phyloP scores from a whole-genome alignment of 139 green algal genomes.

The Chlamydomonas asymmetrica region DNA sequence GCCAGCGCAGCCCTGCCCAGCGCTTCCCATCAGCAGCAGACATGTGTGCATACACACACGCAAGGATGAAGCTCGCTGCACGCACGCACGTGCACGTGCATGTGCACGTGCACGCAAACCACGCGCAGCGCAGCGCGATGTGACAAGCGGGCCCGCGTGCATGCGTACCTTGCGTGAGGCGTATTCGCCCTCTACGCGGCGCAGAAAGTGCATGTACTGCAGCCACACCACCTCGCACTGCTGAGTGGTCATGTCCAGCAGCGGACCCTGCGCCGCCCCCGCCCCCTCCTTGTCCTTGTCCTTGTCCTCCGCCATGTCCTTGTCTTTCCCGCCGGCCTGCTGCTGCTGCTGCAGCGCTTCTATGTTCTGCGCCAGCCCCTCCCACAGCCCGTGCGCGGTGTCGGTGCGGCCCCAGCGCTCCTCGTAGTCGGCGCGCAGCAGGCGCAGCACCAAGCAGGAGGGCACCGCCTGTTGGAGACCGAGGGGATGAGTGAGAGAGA shows the following conservation, averaged over 20 bases:
- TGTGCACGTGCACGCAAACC: constrained; percentile 3
- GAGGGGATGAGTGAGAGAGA: too few species aligned
- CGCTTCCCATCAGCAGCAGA: too few species aligned
- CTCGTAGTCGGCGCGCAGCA: constrained; percentile 16
- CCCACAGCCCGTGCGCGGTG: constrained; percentile 16
- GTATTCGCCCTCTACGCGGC: constrained; percentile 52
- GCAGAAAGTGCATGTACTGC: constrained; percentile 85
- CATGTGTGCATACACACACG: too few species aligned
- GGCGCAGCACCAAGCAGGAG: constrained; percentile 13
- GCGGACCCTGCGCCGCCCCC: too few species aligned
- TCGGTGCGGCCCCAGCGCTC: constrained; percentile 8
- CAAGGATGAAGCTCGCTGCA: too few species aligned
- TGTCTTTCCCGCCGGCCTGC: constrained; percentile 6
- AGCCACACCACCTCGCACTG: constrained; percentile 73
- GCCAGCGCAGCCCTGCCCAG: too few species aligned
- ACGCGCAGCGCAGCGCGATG: background rate
- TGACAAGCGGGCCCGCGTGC: background rate
- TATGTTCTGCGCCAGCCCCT: constrained; percentile 47
- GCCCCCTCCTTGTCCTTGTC: constrained; percentile 7
- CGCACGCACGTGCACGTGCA: background rate
- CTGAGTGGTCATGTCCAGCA: constrained; percentile 44
- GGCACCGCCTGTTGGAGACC: constrained; percentile 3
- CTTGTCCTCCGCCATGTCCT: background rate
- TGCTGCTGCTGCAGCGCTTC: constrained; percentile 41
- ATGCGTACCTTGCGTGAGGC: constrained; percentile 13